A percentile compares a stretch with the other conserved stretches of the same genome.
Conservation (phyloP, 805 yeast genomes). For the Maudiozyma turicensis region DNA sequence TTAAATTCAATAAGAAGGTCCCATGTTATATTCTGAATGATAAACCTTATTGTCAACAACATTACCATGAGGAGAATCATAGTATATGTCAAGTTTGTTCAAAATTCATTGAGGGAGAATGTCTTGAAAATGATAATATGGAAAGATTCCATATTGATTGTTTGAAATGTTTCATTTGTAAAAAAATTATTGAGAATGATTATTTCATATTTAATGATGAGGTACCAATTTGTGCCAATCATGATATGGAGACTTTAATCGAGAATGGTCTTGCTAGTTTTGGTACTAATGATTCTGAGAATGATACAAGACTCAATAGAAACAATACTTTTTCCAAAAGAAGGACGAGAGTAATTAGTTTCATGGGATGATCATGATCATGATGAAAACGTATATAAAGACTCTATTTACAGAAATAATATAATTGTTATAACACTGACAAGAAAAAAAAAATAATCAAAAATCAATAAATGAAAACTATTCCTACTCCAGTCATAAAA, state of each 20-base stretch:
- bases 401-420: neutral
- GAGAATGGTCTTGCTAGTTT: neutral
- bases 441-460: neutral
- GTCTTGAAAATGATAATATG: conserved; percentile 65
- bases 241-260: conserved; percentile 19
- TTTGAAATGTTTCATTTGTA: conserved; percentile 58
- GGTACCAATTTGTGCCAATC: conserved; percentile 24
- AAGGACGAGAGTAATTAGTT: conserved; percentile 25
- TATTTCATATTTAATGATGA: conserved; percentile 32
- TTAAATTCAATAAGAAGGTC: conserved; percentile 47
- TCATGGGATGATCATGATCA: conserved; percentile 2
- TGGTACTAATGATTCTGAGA: too few species aligned
- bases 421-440: neutral
- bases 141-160: conserved; percentile 74
- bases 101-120: conserved; percentile 80
- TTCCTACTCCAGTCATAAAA: neutral
- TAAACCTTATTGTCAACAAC: conserved; percentile 70
- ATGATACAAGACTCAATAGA: neutral
- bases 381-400: neutral
- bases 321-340: conserved; percentile 22
- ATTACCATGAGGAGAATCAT: conserved; percentile 65
- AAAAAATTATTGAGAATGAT: conserved; percentile 40
- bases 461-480: neutral
- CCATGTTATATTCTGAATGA: conserved; percentile 73
- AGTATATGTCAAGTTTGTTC: conserved; percentile 70